These are phyloP conservation scores for Fusarium anthophilum DNA, from an alignment of 2,329 filamentous ascomycete species.

Conservation along the genomic window DNA sequence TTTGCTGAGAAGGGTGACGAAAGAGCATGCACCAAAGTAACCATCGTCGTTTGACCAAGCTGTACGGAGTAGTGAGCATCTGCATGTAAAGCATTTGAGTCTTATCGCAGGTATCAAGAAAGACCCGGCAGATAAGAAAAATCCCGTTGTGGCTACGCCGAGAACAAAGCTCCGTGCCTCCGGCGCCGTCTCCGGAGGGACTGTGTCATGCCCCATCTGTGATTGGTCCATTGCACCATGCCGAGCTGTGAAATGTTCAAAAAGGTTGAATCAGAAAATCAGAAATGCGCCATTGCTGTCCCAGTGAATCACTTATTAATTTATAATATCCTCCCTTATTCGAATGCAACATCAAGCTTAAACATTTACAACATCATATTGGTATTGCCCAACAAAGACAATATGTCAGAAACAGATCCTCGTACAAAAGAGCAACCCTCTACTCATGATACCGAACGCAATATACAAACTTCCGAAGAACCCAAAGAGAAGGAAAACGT, in stretches of 20 bases:
- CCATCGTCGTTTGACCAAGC: neutral
- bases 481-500: neutral
- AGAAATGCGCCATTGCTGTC: neutral
- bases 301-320: neutral
- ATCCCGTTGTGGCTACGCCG: neutral
- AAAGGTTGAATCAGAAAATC: neutral
- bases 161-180: neutral
- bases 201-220: constrained; percentile 36
- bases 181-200: constrained; percentile 8
- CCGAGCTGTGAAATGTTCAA: neutral
- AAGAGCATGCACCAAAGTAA: neutral
- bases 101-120: neutral
- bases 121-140: neutral
- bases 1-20: neutral
- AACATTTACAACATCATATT: neutral
- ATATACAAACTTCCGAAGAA: neutral
- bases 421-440: neutral
- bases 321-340: neutral
- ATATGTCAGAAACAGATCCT: neutral
- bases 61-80: neutral
- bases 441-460: constrained; percentile 16
- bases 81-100: neutral
- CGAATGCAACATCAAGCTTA: no score
- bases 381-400: neutral
- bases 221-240: constrained; percentile 18